Percentiles rank a stretch among this genome's conserved stretches.
Evolutionary conservation across 2,329 filamentous ascomycete species (phyloP).

Genomic region (Pestalotiopsis sp.): DNA sequence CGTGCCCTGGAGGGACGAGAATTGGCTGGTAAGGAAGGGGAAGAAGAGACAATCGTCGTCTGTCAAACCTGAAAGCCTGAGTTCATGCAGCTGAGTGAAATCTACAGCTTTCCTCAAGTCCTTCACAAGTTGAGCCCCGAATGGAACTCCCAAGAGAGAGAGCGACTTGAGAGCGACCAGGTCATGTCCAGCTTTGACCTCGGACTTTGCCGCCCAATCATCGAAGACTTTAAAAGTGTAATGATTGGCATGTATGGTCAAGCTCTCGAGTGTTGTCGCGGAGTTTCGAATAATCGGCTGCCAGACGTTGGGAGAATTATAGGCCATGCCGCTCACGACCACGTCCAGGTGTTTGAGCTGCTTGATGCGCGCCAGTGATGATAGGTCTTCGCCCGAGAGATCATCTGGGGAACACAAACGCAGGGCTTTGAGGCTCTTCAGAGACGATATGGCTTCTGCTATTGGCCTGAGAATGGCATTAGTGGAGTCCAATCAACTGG

Average conservation of each 20-base stretch:
- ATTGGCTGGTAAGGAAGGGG: not conserved
- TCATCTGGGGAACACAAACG: not conserved
- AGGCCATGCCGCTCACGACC: not conserved
- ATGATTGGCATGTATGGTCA: not conserved
- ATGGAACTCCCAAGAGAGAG: not conserved
- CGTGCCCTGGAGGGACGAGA: not conserved
- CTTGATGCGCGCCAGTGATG: conserved; percentile 7
- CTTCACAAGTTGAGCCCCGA: not conserved
- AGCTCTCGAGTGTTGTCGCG: conserved; percentile 9
- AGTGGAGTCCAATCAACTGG: not conserved
- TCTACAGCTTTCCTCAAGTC: not conserved
- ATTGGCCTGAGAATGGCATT: conserved; percentile 1
- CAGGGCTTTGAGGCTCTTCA: conserved; percentile 13
- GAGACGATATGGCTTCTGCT: conserved; percentile 6
- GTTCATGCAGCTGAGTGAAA: not conserved
- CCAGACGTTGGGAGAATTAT: not conserved
- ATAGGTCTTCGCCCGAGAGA: not conserved
- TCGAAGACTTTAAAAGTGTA: not conserved
- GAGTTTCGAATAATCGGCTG: conserved; percentile 10
- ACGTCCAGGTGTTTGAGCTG: conserved; percentile 6
- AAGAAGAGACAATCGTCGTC: conserved; percentile 3
- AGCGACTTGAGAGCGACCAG: conserved; percentile 3
- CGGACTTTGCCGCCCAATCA: not conserved
- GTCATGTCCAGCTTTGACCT: not conserved
- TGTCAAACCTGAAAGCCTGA: not conserved